phyloP scores from a whole-genome alignment of 129 eudicot genomes.

The Kitagawia praeruptora region DNA sequence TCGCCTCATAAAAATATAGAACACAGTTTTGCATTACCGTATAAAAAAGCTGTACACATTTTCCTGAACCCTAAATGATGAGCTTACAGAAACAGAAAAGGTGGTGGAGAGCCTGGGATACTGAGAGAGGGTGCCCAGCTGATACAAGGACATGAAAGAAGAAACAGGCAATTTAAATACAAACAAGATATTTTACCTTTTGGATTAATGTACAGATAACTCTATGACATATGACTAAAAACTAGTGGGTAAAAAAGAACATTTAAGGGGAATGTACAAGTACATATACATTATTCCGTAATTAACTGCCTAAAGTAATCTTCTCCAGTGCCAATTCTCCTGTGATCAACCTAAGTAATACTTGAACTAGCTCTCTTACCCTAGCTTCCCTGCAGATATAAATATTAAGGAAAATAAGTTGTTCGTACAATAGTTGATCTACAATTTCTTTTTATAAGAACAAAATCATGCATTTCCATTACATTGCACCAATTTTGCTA shows the following conservation, averaged over 20 bases:
- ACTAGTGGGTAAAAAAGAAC: neutral
- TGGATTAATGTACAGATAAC: neutral
- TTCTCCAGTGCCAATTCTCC: slow-evolving; percentile 55
- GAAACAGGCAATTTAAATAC: neutral
- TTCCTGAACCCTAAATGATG: neutral
- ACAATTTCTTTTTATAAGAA: neutral
- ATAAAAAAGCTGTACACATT: neutral
- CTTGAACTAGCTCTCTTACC: slow-evolving; percentile 86
- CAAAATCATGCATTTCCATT: neutral
- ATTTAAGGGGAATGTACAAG: neutral
- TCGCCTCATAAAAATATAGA: neutral
- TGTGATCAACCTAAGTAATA: slow-evolving; percentile 57
- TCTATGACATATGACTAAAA: neutral
- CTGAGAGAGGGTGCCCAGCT: neutral
- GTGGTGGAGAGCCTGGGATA: neutral
- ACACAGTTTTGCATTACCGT: neutral
- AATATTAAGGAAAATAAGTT: neutral
- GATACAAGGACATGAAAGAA: neutral
- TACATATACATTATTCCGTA: neutral
- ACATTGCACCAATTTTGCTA: neutral
- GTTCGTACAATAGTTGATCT: neutral
- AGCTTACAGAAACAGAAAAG: neutral
- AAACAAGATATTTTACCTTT: neutral
- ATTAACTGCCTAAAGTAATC: slow-evolving; percentile 14
- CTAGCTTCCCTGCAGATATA: slow-evolving; percentile 60